Evolutionary conservation across 345 rosid species (phyloP).

Genomic region (Eucalyptus tenuipes): DNA sequence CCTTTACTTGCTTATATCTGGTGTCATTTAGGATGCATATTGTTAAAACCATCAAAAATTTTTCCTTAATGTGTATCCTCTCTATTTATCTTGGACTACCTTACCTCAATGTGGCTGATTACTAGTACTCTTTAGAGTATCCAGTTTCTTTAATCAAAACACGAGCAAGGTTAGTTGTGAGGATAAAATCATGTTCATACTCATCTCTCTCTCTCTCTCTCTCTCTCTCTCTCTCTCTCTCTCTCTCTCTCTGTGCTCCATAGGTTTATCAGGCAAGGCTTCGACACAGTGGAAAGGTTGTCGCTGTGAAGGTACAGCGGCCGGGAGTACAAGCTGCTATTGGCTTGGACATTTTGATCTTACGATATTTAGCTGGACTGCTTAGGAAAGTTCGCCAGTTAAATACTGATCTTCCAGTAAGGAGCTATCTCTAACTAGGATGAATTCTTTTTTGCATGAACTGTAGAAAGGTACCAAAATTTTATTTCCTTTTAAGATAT

Average conservation of each 20-base stretch:
- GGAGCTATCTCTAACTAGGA: neutral
- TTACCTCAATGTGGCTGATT: neutral
- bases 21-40: neutral
- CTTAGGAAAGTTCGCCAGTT: constrained; percentile 53
- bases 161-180: neutral
- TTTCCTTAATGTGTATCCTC: neutral
- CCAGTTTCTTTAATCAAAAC: neutral
- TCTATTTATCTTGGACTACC: neutral
- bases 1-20: neutral
- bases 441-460: neutral
- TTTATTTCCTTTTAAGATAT: neutral
- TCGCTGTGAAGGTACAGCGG: constrained; percentile 91
- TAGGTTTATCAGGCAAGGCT: constrained; percentile 95
- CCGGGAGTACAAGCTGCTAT: constrained; percentile 96
- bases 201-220: neutral
- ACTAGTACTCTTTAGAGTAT: neutral
- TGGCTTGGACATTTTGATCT: constrained; percentile 75
- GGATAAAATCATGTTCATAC: neutral
- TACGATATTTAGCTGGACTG: constrained; percentile 69
- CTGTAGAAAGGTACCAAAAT: neutral
- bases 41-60: neutral
- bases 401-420: constrained; percentile 84
- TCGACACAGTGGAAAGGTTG: constrained; percentile 42
- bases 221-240: neutral
- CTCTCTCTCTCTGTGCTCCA: neutral